Percentiles rank a stretch among this genome's conserved stretches.
Conservation (phyloP, 2,329 filamentous ascomycete species). For the Phyllosticta citriasiana region DNA sequence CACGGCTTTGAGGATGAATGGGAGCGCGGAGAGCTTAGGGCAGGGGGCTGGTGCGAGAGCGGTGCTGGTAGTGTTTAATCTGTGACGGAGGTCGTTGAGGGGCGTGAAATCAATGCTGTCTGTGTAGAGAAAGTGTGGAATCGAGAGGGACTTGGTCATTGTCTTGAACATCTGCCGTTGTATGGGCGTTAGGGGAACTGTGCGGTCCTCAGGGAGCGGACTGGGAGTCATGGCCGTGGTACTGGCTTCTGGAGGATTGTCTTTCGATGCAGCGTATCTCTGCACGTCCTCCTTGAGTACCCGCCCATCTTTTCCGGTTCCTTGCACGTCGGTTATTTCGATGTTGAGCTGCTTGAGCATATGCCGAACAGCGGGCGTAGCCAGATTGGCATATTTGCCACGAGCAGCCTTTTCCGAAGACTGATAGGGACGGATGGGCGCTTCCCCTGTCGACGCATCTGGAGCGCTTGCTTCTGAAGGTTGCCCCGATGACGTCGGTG, state of each 20-base stretch:
- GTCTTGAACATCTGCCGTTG: slow-evolving; percentile 94
- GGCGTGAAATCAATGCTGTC: slow-evolving; percentile 77
- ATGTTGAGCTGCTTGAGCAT: slow-evolving; percentile 71
- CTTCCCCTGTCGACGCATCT: slow-evolving; percentile 1
- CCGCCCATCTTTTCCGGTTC: slow-evolving; percentile 82
- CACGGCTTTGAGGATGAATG: slow-evolving; percentile 92
- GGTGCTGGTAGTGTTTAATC: slow-evolving; percentile 38
- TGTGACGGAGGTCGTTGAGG: slow-evolving; percentile 61
- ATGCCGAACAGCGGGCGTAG: slow-evolving; percentile 87
- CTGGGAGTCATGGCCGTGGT: slow-evolving; percentile 22
- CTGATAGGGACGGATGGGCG: neutral
- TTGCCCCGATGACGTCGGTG: slow-evolving; percentile 16
- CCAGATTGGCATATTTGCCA: slow-evolving; percentile 62
- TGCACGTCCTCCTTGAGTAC: slow-evolving; percentile 90
- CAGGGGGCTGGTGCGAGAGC: slow-evolving; percentile 25
- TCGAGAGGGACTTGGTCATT: slow-evolving; percentile 85
- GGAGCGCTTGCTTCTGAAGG: slow-evolving; percentile 12
- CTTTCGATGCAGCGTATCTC: slow-evolving; percentile 43
- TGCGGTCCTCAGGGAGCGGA: slow-evolving; percentile 49
- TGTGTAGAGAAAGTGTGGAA: slow-evolving; percentile 92
- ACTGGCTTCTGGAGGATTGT: slow-evolving; percentile 17
- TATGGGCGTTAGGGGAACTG: slow-evolving; percentile 60
- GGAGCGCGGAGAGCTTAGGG: slow-evolving; percentile 64
- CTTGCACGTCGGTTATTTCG: slow-evolving; percentile 66
- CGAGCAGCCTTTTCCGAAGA: slow-evolving; percentile 21